Evolutionary conservation across 371 early-diverging fungal genomes (phyloP), one percentile per base, ranked within the genome.

Genomic region (Thermomucor indicae-seudaticae): DNA sequence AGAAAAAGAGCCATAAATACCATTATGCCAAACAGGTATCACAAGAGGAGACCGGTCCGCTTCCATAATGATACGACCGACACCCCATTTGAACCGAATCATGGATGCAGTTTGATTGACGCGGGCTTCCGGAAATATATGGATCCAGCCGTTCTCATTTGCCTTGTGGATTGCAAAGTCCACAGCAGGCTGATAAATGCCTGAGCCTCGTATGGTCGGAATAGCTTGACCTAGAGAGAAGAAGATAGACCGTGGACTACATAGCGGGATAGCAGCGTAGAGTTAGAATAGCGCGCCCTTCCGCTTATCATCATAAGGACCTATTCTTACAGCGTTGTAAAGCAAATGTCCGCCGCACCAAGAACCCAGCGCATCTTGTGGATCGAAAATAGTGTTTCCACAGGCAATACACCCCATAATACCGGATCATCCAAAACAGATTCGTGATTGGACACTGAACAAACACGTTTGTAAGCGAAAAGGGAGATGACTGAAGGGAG

Each of bases 1-100:
- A 54, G 6, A 43, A 17, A 22, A 31, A 16, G 12, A 47, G 17
- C n/a, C n/a, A n/a, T n/a, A n/a, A n/a, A n/a, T n/a, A 66, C 85
- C 86, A 44, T 68, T 47, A 47, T 89, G 87, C 70, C 74, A 85
- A 35, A 91, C 76, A 11, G 91, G 90, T 6, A 90, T 54, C 14
- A 90, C 81, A 7, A 89, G 61, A 0, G 91, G 84, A 49, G 68
- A 72, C 43, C 49, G 51, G 19, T 80, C 74, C 7, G 79, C 58
- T 47, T 93, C 94, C 89, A 90, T 88, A 14, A 91, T 55, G 43
- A 94, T 65, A 28, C 92, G 79, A 6, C 86, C 89, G 5, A 94
- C 76, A 5, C 94, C 94, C 94, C 95, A 94, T 54, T 88, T 86
- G 63, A 92, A 91, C 23, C 86, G 83, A 50, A 89, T 64, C 62